Conservation (phyloP, 306 rosid genomes). For the Pyrus bretschneideri region DNA sequence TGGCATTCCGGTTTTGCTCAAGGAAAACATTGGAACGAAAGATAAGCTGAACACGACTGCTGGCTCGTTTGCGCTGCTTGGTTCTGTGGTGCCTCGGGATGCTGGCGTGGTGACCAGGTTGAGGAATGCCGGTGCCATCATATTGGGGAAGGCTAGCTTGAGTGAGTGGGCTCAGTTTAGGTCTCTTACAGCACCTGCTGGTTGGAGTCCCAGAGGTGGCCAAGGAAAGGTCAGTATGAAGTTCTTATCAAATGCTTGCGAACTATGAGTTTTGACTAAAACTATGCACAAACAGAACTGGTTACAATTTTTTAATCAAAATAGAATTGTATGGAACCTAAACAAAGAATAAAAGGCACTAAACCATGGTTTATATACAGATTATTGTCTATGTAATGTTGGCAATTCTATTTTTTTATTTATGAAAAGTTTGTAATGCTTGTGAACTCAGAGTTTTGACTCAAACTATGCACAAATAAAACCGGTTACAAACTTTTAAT, state of each 20-base stretch:
- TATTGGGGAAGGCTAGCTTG: conserved; percentile 52
- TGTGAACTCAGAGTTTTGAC: neutral
- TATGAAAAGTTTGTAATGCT: neutral
- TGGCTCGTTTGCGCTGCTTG: conserved; percentile 47
- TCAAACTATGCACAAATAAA: no score
- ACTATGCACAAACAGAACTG: no score
- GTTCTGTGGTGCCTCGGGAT: conserved; percentile 44
- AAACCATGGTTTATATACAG: no score
- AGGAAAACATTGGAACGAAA: conserved; percentile 55
- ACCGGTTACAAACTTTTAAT: no score
- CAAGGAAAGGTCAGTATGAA: conserved; percentile 36
- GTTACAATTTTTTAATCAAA: no score
- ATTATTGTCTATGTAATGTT: no score
- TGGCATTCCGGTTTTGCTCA: conserved; percentile 54
- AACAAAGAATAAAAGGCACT: no score
- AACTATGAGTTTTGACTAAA: neutral
- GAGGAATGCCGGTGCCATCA: conserved; percentile 45
- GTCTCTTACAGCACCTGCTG: conserved; percentile 26
- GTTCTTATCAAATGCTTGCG: neutral
- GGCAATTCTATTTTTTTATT: no score
- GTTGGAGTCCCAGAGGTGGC: conserved; percentile 50
- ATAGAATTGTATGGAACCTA: no score
- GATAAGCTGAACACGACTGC: conserved; percentile 57
- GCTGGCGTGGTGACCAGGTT: conserved; percentile 38
- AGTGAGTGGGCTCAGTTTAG: conserved; percentile 44